Base-by-base conservation (phyloP, 2,329 filamentous ascomycete species). In the Nemania abortiva region DNA sequence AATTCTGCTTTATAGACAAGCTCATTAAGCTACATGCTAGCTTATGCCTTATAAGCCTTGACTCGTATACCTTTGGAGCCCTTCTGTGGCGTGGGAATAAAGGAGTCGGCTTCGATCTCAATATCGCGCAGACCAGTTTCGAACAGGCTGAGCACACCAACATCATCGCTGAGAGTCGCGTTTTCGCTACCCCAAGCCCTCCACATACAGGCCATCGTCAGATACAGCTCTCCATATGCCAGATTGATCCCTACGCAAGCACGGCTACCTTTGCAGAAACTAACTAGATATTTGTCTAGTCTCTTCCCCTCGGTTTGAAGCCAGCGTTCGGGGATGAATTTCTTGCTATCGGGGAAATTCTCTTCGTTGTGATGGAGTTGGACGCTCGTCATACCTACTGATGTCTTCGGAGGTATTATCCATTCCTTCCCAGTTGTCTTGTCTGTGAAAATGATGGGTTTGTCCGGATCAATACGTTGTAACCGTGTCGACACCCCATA, bases 321-420 rank as follows among this genome's bases (percentile, higher is more conserved):
- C 69, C 69, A 71, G 24, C 69, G 63, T 50, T 71, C 69, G n/a
- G 69, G 63, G 2, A 57, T 29, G 37, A 71, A 71, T 5, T 20
- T 54, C 5, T 59, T 50, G 24, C 57, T 58, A 24, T 71, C 60
- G 2, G 53, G 52, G 59, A 63, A 71, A 31, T 66, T 57, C 15
- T 42, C 45, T 11, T 66, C 58, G 31, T 71, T 49, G 50, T 69
- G 59, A 45, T 64, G 59, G n/a, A 71, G 52, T 39, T 55, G 50
- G 9, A 50, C 58, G 42, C 47, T 59, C 37, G 66, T 59, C 56
- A 71, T 69, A 20, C 65, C 54, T 7, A 66, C 58, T 3, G 66
- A 57, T 6, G 58, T 64, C 47, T 59, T 64, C 4, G 69, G 47
- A n/a, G 66, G 66, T 5, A 68, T 68, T 39, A 42, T 29, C 66